phyloP scores from a whole-genome alignment of 2,329 filamentous ascomycete species.

The Colletotrichum sp. region DNA sequence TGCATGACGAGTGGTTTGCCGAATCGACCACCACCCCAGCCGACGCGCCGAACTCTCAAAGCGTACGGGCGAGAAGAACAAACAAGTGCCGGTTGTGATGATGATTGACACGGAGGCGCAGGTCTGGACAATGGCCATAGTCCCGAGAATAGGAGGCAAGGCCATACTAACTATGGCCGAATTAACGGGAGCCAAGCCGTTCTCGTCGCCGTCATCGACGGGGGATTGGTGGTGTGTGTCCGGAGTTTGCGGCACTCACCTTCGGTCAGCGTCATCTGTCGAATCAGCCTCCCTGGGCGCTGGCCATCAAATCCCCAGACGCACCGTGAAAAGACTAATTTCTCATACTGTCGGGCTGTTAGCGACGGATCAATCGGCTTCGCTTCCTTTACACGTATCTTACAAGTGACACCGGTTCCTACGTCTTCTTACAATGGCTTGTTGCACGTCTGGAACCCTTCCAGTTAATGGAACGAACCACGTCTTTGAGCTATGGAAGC shows the following conservation, averaged over 20 bases:
- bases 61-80: neutral
- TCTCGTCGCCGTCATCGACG: slow-evolving; percentile 13
- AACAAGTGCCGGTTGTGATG: neutral
- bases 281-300: neutral
- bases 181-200: neutral
- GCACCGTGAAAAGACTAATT: slow-evolving; percentile 12
- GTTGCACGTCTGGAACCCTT: neutral
- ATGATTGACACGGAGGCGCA: neutral
- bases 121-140: neutral
- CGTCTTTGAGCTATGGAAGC: neutral
- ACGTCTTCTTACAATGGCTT: neutral
- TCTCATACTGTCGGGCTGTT: slow-evolving; percentile 8
- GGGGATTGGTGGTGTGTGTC: slow-evolving; percentile 4
- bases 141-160: neutral
- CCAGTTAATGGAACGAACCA: neutral
- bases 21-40: neutral
- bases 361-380: slow-evolving; percentile 9
- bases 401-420: neutral
- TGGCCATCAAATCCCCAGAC: slow-evolving; percentile 1
- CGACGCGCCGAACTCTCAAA: neutral
- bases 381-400: neutral
- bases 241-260: slow-evolving; percentile 15
- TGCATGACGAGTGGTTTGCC: neutral
- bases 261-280: slow-evolving; percentile 15
- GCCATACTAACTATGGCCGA: neutral